Evolutionary conservation across 1,284 basidiomycete species (phyloP).

Genomic region (Bondarzewia mesenterica): DNA sequence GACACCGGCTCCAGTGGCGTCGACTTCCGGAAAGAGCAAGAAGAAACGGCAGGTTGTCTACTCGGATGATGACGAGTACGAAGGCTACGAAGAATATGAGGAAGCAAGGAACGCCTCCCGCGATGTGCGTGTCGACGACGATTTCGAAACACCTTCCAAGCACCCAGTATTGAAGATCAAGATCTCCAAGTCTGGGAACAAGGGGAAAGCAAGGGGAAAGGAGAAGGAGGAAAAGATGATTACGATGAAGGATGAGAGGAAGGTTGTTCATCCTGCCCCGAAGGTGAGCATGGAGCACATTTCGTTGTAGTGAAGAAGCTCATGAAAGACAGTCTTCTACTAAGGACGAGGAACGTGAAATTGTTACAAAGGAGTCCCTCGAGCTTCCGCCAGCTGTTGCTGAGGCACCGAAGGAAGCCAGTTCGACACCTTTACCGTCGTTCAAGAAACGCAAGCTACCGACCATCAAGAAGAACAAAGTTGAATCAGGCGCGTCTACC

Average conservation of each 20-base stretch:
- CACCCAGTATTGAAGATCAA: constrained; percentile 14
- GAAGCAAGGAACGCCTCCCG: constrained; percentile 1
- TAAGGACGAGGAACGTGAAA: constrained; percentile 1
- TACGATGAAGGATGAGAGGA: constrained; percentile 33
- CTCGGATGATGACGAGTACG: constrained; percentile 16
- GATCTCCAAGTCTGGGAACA: constrained; percentile 18
- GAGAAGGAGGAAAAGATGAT: constrained; percentile 19
- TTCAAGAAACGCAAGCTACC: constrained; percentile 60
- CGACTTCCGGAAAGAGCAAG: background rate
- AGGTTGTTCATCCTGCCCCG: constrained; percentile 8
- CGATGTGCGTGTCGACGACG: constrained; percentile 22
- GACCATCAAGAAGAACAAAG: constrained; percentile 67
- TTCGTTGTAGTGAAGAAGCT: background rate
- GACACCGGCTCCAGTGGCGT: background rate
- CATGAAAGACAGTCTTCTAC: constrained; percentile 1
- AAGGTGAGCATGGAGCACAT: background rate
- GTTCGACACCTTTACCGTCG: constrained; percentile 18
- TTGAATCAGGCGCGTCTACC: constrained; percentile 18
- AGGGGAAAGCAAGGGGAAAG: constrained; percentile 20
- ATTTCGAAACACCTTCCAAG: constrained; percentile 23
- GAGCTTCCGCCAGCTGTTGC: background rate
- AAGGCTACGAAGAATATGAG: constrained; percentile 8
- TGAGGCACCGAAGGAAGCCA: constrained; percentile 11
- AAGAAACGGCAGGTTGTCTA: constrained; percentile 8
- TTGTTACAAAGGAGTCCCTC: background rate